Percentiles rank a stretch among this genome's conserved stretches.
Evolutionary conservation across 2,329 filamentous ascomycete genomes (phyloP).

Genomic region (Penicillium digitatum): DNA sequence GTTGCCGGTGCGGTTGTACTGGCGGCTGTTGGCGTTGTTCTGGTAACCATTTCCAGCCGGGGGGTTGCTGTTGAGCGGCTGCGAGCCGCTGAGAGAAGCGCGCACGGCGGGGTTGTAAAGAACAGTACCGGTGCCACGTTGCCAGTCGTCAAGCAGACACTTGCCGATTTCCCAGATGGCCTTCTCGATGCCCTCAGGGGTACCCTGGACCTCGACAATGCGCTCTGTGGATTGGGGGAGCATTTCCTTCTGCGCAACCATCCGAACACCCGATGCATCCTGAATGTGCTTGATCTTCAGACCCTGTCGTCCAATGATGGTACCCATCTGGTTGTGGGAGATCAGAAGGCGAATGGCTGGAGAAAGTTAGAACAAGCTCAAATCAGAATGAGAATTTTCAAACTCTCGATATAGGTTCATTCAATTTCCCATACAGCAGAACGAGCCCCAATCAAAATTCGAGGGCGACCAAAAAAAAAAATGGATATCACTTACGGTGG

Average conservation of each 20-base stretch:
- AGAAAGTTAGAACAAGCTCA: slow-evolving; percentile 15
- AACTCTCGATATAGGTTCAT: background rate
- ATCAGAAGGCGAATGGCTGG: slow-evolving; percentile 94
- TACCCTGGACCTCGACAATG: slow-evolving; percentile 94
- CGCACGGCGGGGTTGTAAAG: slow-evolving; percentile 95
- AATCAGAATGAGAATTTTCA: background rate
- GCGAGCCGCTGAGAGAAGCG: slow-evolving; percentile 63
- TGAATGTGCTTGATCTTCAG: slow-evolving; percentile 99
- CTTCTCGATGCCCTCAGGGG: slow-evolving; percentile 89
- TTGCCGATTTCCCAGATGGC: slow-evolving; percentile 99
- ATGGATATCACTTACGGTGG: slow-evolving; percentile 68
- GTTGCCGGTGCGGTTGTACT: slow-evolving; percentile 90
- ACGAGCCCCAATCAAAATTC: background rate
- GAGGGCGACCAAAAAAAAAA: background rate
- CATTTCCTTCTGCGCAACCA: slow-evolving; percentile 99
- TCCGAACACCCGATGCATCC: slow-evolving; percentile 91
- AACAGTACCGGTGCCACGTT: slow-evolving; percentile 92
- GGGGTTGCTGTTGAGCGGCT: slow-evolving; percentile 51
- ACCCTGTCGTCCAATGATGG: slow-evolving; percentile 93
- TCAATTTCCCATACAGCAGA: background rate
- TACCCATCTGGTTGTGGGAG: slow-evolving; percentile 99
- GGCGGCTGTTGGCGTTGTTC: slow-evolving; percentile 54
- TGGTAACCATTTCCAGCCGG: slow-evolving; percentile 46
- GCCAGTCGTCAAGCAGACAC: slow-evolving; percentile 95
- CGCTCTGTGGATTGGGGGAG: slow-evolving; percentile 97